Evolutionary conservation across 2,329 filamentous ascomycete species (phyloP).

Genomic region (Aureobasidium sp.): DNA sequence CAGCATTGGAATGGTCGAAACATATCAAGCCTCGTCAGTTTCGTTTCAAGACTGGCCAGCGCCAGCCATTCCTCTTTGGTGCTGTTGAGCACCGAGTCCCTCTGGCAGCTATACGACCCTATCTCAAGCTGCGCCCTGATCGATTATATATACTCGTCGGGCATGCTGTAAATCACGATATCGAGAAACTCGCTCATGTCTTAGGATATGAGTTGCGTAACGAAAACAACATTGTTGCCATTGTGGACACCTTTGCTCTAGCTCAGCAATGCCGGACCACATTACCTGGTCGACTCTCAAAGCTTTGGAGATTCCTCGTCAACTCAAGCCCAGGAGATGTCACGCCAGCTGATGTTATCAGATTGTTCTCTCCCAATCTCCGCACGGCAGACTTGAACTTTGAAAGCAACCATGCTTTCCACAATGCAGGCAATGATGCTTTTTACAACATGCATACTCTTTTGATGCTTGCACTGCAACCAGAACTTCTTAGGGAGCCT

Average conservation of each 20-base stretch:
- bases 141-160: slow-evolving; percentile 3
- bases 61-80: neutral
- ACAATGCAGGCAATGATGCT: slow-evolving; percentile 26
- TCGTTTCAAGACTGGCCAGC: slow-evolving; percentile 43
- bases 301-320: neutral
- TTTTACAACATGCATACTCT: slow-evolving; percentile 23
- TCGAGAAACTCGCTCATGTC: neutral
- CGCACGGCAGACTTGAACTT: neutral
- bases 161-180: neutral
- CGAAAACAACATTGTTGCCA: neutral
- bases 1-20: slow-evolving; percentile 58
- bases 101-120: neutral
- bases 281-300: neutral
- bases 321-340: neutral
- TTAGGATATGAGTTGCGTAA: neutral
- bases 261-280: neutral
- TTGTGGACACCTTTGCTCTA: slow-evolving; percentile 4
- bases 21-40: slow-evolving; percentile 66
- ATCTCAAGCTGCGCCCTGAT: neutral
- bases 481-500: neutral
- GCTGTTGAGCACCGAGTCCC: neutral
- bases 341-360: neutral
- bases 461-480: slow-evolving; percentile 17
- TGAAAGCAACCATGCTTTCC: slow-evolving; percentile 28
- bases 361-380: neutral